Base-by-base conservation (phyloP, 306 rosid species). In the Cucumis cinereus region DNA sequence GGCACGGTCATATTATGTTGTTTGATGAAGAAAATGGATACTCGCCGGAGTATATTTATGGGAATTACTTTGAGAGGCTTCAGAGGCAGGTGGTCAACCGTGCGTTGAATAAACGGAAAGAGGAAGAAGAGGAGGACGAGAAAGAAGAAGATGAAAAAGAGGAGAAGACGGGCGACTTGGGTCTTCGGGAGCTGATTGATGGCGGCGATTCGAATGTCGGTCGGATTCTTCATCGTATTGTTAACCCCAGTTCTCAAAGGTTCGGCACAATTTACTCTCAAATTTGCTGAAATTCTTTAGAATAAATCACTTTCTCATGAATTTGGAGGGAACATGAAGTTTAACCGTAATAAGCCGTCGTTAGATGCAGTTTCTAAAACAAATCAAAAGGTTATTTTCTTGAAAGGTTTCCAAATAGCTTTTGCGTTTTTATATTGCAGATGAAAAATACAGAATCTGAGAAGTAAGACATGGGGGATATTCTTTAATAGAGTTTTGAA, bases 1-100 rank as follows among this genome's bases (percentile, higher is more conserved):
- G 99, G 99, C 99, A 94, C 56, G 99, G 99, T 0, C 99, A 94
- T 23, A 80, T 94, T 67, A 92, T 92, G 99, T 54, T 88, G 14
- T 92, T 86, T 16, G 90, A 83, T 24, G 99, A 92, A 4, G 96
- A 92, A 28, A 78, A 81, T 23, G 97, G 96, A 0, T 94, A 88
- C 66, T 74, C 95, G 10, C 96, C 96, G 0, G 97, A 94, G 89
- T 94, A 94, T 69, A 90, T 92, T 3, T 94, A 94, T 67, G 99
- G 97, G 30, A 92, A 92, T 61, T 90, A 94, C 89, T 94, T 94
- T 38, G 93, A 94, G 87, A 86, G 88, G 80, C 47, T 90, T 81
- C 73, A 43, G 73, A 79, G 84, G 4, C 75, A 40, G 74, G 77
- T 83, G 76, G 77, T 83, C 4, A 77, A 38, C 30, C 62, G 64